Evolutionary conservation across 257 asterid species (phyloP).

Genomic region (Nicotiana sylvestris): DNA sequence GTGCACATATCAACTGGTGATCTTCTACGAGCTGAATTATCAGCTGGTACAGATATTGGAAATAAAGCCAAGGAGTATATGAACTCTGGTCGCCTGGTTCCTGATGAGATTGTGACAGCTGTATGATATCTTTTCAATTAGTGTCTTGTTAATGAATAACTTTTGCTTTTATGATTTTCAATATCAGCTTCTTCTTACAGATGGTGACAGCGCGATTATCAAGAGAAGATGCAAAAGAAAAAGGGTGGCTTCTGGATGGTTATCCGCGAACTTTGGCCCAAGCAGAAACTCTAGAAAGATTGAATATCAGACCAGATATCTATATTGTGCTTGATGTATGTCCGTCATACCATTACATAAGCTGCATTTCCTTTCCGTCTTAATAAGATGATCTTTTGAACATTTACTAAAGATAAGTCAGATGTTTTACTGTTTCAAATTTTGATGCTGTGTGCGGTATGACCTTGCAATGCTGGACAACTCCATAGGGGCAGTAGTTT

Average conservation of each 20-base stretch:
- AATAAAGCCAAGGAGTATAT: conserved; percentile 81
- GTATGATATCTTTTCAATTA: conserved; percentile 37
- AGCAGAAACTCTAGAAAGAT: conserved; percentile 81
- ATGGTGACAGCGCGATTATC: conserved; percentile 83
- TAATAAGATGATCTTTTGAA: neutral
- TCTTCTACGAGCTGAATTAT: conserved; percentile 87
- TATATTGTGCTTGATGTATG: conserved; percentile 82
- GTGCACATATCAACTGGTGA: conserved; percentile 96
- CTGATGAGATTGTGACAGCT: conserved; percentile 85
- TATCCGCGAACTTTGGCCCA: conserved; percentile 80
- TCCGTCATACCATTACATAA: neutral
- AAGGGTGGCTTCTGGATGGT: conserved; percentile 97
- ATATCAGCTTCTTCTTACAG: conserved; percentile 35
- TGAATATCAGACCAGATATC: conserved; percentile 73
- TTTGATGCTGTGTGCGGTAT: neutral
- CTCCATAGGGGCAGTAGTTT: too few relatives aligned
- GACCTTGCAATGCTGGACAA: neutral
- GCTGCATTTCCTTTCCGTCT: neutral
- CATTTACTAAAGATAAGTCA: neutral
- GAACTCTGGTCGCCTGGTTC: conserved; percentile 83
- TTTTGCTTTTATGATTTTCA: conserved; percentile 14
- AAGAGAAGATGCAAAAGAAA: conserved; percentile 73
- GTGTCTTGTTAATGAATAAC: neutral
- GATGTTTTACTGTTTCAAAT: neutral
- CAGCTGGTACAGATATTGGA: conserved; percentile 82